Evolutionary conservation across 2,329 filamentous ascomycete species (phyloP), one percentile per base, ranked within the genome.

Genomic region (Fusarium newnesense): DNA sequence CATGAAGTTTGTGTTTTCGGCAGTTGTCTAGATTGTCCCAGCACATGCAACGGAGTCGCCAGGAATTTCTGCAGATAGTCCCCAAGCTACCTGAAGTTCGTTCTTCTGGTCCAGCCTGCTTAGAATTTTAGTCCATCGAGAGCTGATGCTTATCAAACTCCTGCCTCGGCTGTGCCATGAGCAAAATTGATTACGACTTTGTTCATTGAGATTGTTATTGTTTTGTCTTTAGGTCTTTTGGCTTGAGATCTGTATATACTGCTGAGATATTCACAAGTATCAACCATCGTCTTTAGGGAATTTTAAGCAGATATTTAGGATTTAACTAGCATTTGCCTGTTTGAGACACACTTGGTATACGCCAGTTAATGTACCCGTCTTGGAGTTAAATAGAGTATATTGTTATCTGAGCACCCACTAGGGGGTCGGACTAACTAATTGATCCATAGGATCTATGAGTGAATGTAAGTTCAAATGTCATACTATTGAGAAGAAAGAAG

Each of bases 271-370:
- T 37, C 36, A 19, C 18, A 37, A 16, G 13, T 19, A 9, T 19
- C 5, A 18, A 18, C 16, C 10, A 37, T 37, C 36, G 11, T 3
- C 9, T 10, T 9, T 9, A 10, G 1, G 18, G 4, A 12, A 15
- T 24, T 11, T 42, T 13, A 42, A 42, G 40, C 8, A 24, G 26
- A 32, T 19, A 11, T 19, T 34, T n/a, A n/a, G n/a, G n/a, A n/a
- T n/a, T n/a, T n/a, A n/a, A n/a, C n/a, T n/a, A n/a, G n/a, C n/a
- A n/a, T n/a, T n/a, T n/a, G n/a, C n/a, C n/a, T n/a, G n/a, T n/a
- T n/a, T n/a, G n/a, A n/a, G n/a, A n/a, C n/a, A n/a, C n/a, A n/a
- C 4, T 26, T 11, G 6, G 19, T 2, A 15, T 10, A 24, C 0
- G 24, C 1, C 13, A 53, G 10, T 24, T 12, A 5, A 1, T 6